A percentile compares a stretch with the other conserved stretches of the same genome.
These are phyloP conservation scores for Talaromyces sp. DNA, from an alignment of 2,329 filamentous ascomycete genomes.

Conservation along the genomic window DNA sequence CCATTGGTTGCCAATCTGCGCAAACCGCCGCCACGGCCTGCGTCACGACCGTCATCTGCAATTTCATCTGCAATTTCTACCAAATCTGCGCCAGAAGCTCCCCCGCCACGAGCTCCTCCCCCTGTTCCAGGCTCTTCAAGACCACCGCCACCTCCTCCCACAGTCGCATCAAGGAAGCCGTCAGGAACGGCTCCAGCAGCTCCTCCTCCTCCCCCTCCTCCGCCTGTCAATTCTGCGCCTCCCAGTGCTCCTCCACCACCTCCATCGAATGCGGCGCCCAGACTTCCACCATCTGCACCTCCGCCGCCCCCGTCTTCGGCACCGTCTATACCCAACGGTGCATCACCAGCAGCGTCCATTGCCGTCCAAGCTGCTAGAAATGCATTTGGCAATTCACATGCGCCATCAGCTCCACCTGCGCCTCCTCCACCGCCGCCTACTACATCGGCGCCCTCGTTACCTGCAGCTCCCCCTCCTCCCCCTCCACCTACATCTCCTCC, in stretches of 20 bases:
- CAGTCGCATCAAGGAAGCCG: slow-evolving; percentile 44
- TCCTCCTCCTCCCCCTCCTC: slow-evolving; percentile 35
- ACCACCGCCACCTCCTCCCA: slow-evolving; percentile 52
- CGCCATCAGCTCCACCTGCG: slow-evolving; percentile 40
- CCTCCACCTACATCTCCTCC: slow-evolving; percentile 41
- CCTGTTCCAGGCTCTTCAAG: slow-evolving; percentile 48
- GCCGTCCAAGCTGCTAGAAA: slow-evolving; percentile 57
- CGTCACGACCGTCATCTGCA: slow-evolving; percentile 56
- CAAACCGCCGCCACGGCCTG: slow-evolving; percentile 49
- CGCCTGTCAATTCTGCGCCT: slow-evolving; percentile 39
- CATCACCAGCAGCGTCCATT: slow-evolving; percentile 42
- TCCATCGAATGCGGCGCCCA: slow-evolving; percentile 33
- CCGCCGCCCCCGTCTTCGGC: slow-evolving; percentile 34
- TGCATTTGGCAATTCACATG: slow-evolving; percentile 47
- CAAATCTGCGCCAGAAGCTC: slow-evolving; percentile 42
- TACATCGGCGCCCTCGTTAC: slow-evolving; percentile 42
- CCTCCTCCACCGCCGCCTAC: slow-evolving; percentile 29
- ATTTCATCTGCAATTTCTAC: slow-evolving; percentile 55
- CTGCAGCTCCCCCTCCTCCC: slow-evolving; percentile 42
- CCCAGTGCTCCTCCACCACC: slow-evolving; percentile 40
- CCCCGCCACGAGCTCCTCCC: slow-evolving; percentile 59
- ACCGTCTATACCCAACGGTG: slow-evolving; percentile 33
- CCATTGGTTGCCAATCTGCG: slow-evolving; percentile 52
- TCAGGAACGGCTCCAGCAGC: slow-evolving; percentile 46
- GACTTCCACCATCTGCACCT: slow-evolving; percentile 30